Evolutionary conservation across 352 stramenopile species (phyloP), one percentile per base, ranked within the genome.

Genomic region (Sclerospora graminicola): DNA sequence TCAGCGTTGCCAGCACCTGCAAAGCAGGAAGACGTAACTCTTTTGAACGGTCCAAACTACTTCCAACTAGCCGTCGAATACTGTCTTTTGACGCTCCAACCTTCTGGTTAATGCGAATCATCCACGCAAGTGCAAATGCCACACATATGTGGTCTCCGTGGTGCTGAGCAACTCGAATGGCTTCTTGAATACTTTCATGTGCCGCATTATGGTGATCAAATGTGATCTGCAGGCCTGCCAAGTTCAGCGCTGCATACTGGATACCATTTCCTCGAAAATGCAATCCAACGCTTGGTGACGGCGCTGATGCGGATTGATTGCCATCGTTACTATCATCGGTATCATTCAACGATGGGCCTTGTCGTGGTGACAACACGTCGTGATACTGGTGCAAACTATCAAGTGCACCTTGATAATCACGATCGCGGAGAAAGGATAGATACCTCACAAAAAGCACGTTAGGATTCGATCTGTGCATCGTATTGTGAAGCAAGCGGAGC

Each of bases 371-470:
- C 7, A 81, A 69, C 41, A 95, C 79, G 45, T 97, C 91, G 63
- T 97, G 94, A 50, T 97, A 97, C 43, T 84, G 69, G 48, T 97
- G 89, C n/a, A 97, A 66, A 19, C 69, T 80, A 44, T 96, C 82
- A 4, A 97, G 52, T 15, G 91, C 88, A 11, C 64, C 66, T 27
- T 86, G 72, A 45, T 94, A 93, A 45, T 97, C 80, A 26, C 78
- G 71, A 19, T 78, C 51, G 33, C 77, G 60, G 9, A 97, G 57
- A 33, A 70, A 90, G 29, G 87, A 81, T 20, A 96, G 52, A 53
- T 95, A 97, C 24, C 70, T 61, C 14, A 89, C 73, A 48, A 94
- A 97, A n/a, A 85, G 48, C 16, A 69, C 72, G 30, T 77, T 76
- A 8, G 73, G 57, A 14, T 74, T 65, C 4, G 58, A 53, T 11